These are phyloP conservation scores for Leptographium procerum DNA, from an alignment of 2,329 filamentous ascomycete species.

Conservation along the genomic window DNA sequence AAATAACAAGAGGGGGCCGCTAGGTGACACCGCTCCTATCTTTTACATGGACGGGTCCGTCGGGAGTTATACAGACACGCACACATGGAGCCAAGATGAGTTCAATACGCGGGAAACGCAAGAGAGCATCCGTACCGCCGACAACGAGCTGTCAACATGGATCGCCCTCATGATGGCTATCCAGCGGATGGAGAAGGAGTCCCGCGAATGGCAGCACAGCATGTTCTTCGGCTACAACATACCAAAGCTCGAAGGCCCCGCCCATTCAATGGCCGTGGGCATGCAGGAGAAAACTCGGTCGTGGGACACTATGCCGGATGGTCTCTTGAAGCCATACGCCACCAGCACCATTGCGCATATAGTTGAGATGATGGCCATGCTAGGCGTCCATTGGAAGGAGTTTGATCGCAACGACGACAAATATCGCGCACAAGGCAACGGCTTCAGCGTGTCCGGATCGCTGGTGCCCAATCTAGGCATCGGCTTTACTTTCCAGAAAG, in stretches of 20 bases:
- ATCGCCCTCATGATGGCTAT: constrained; percentile 35
- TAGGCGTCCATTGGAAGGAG: constrained; percentile 47
- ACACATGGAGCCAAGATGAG: constrained; percentile 13
- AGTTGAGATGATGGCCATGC: constrained; percentile 40
- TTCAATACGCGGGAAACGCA: constrained; percentile 2
- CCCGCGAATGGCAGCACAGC: constrained; percentile 30
- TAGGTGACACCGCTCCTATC: constrained; percentile 18
- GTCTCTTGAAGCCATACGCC: constrained; percentile 36
- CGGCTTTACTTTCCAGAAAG: constrained; percentile 41
- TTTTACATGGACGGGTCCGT: constrained; percentile 27
- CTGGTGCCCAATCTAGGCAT: constrained; percentile 38
- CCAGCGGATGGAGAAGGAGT: constrained; percentile 37
- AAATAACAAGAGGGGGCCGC: constrained; percentile 24
- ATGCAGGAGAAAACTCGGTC: constrained; percentile 32
- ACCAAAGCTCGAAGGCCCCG: constrained; percentile 9
- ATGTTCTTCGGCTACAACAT: constrained; percentile 13
- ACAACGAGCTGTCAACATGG: constrained; percentile 46
- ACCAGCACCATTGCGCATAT: constrained; percentile 45
- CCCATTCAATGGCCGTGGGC: constrained; percentile 32
- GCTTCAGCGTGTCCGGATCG: constrained; percentile 37
- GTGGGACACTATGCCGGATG: constrained; percentile 41
- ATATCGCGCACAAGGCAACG: constrained; percentile 43
- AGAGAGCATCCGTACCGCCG: constrained; percentile 35
- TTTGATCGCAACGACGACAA: constrained; percentile 42
- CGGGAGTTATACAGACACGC: constrained; percentile 17